A percentile compares a stretch with the other conserved stretches of the same genome.
phyloP scores from a whole-genome alignment of 1,139 yeast genomes.

The Candida gigantensis region DNA sequence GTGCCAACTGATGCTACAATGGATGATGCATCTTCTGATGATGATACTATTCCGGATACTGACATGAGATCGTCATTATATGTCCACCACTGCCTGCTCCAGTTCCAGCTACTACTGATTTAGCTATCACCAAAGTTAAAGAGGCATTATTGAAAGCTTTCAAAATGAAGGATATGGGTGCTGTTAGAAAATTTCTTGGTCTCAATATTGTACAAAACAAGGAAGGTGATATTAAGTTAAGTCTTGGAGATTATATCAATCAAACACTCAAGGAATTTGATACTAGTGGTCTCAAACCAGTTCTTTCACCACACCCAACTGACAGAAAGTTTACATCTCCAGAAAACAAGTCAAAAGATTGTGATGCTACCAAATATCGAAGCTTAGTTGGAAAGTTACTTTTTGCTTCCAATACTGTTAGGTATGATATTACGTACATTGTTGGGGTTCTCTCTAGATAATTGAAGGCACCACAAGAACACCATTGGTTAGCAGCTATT shows the following conservation, averaged over 20 bases:
- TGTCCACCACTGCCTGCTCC: too few species aligned
- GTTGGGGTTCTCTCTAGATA: conserved; percentile 4
- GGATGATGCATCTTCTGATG: too few species aligned
- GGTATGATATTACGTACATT: conserved; percentile 9
- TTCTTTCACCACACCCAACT: background rate
- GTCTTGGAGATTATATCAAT: background rate
- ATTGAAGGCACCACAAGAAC: background rate
- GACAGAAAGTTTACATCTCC: background rate
- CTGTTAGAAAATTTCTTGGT: too few species aligned
- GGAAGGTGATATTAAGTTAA: too few species aligned
- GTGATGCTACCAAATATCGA: conserved; percentile 8
- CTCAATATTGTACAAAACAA: too few species aligned
- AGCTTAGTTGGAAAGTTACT: conserved; percentile 9
- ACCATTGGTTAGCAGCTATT: background rate
- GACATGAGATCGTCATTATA: too few species aligned
- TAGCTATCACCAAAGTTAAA: too few species aligned
- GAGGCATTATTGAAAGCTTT: too few species aligned
- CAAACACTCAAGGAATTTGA: conserved; percentile 2
- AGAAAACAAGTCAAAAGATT: background rate
- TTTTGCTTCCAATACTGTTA: conserved; percentile 8
- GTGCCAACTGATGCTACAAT: too few species aligned
- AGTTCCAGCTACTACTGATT: too few species aligned
- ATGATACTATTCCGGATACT: too few species aligned
- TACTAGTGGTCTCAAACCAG: background rate
- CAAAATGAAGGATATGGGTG: too few species aligned